phyloP scores from a whole-genome alignment of 140 eudicot species.

The Oenanthe javanica region DNA sequence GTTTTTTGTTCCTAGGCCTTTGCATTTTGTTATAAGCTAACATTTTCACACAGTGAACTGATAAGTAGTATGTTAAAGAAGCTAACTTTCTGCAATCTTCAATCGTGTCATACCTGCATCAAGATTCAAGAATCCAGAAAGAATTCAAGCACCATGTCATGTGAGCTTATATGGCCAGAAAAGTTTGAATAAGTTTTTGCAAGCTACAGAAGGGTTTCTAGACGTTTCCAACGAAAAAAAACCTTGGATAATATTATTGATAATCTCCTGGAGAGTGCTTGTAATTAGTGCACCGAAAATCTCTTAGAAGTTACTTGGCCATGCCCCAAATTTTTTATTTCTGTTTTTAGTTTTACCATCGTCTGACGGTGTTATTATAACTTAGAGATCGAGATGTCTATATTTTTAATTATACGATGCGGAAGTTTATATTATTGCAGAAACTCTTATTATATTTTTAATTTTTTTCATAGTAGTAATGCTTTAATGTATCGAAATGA shows the following conservation, averaged over 20 bases:
- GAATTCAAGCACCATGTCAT: neutral
- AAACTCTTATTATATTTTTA: neutral
- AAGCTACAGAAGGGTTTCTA: neutral
- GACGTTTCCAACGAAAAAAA: neutral
- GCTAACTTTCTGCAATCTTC: neutral
- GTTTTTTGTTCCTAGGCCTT: neutral
- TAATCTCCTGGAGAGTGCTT: neutral
- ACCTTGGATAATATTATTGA: neutral
- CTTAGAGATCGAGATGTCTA: neutral
- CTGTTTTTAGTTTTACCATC: neutral
- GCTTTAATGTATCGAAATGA: conserved; percentile 32
- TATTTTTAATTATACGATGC: neutral
- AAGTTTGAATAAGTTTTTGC: neutral
- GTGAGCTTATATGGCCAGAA: neutral
- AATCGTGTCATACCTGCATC: neutral
- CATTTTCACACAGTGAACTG: neutral
- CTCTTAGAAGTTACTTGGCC: neutral
- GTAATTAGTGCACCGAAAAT: neutral
- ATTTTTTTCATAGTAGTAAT: neutral
- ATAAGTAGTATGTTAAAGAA: neutral
- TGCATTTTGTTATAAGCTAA: neutral
- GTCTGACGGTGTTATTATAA: neutral
- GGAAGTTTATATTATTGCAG: neutral
- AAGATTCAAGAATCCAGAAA: too few species aligned
- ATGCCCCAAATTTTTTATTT: neutral